A percentile compares a stretch with the other conserved stretches of the same genome.
These are phyloP conservation scores for Amborella trichopoda DNA, from an alignment of 164 flowering plant genomes.

Conservation along the genomic window DNA sequence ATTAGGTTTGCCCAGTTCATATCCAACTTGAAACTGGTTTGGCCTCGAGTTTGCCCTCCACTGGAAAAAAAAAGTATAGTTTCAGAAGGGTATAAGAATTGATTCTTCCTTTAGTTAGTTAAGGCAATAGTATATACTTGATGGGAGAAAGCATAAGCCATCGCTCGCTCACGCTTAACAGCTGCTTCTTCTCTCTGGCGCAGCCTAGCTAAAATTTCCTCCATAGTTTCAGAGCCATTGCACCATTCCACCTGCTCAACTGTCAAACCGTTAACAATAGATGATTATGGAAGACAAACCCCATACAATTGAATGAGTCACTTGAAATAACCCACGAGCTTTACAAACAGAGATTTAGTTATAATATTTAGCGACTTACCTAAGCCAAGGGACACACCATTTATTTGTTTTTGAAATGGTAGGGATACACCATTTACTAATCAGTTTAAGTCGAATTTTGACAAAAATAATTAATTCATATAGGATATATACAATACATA, in stretches of 20 bases:
- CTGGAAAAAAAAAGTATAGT: too few species aligned
- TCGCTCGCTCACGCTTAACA: conserved; percentile 79
- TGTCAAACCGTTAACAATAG: conserved; percentile 2
- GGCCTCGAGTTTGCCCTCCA: conserved; percentile 58
- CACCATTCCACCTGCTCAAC: conserved; percentile 78
- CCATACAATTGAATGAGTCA: background rate
- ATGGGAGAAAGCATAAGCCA: conserved; percentile 97
- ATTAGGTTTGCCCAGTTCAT: conserved; percentile 42
- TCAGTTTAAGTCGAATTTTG: too few species aligned
- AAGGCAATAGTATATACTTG: conserved; percentile 38
- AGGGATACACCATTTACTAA: too few species aligned
- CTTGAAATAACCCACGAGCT: background rate
- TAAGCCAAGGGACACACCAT: too few species aligned
- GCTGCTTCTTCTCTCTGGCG: conserved; percentile 91
- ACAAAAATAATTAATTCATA: too few species aligned
- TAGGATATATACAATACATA: too few species aligned
- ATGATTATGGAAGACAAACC: too few species aligned
- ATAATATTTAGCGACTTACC: background rate
- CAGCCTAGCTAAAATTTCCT: conserved; percentile 60
- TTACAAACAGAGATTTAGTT: background rate
- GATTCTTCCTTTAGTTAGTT: too few species aligned
- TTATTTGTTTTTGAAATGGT: too few species aligned
- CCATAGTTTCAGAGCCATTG: conserved; percentile 72
- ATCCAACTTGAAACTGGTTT: conserved; percentile 21
- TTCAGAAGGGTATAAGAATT: too few species aligned